A percentile compares a stretch with the other conserved stretches of the same genome.
Evolutionary conservation across 1,284 basidiomycete genomes (phyloP).

Genomic region (Cutaneotrichosporon mucoides): DNA sequence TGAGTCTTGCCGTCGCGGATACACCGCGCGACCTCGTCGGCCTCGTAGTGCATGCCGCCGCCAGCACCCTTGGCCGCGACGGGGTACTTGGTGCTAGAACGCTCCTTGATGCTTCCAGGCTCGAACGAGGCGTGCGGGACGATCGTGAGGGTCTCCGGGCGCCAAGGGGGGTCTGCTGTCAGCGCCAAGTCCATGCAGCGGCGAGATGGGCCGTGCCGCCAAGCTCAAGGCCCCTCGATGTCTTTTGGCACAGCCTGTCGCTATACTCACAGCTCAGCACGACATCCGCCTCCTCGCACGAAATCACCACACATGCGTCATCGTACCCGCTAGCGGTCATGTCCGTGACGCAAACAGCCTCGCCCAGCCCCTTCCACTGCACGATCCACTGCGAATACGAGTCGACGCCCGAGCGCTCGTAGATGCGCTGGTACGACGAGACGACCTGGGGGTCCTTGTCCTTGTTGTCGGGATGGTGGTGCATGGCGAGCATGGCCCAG

Average conservation of each 20-base stretch:
- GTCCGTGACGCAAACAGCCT: constrained; percentile 33
- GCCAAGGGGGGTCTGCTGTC: constrained; percentile 32
- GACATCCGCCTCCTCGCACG: constrained; percentile 41
- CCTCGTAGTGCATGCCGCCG: constrained; percentile 50
- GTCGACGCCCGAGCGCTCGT: constrained; percentile 73
- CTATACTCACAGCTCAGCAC: constrained; percentile 35
- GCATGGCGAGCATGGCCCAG: constrained; percentile 76
- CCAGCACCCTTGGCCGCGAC: constrained; percentile 53
- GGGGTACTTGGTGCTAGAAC: constrained; percentile 54
- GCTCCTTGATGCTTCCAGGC: constrained; percentile 45
- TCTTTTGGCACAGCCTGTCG: too few species aligned
- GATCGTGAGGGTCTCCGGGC: constrained; percentile 29
- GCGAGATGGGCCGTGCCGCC: too few species aligned
- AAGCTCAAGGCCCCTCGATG: too few species aligned
- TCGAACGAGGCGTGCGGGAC: constrained; percentile 57
- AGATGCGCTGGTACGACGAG: constrained; percentile 48
- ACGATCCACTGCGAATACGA: constrained; percentile 69
- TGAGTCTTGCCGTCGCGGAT: constrained; percentile 68
- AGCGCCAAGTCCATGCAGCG: too few species aligned
- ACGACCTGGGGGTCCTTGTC: constrained; percentile 58
- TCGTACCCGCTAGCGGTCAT: constrained; percentile 24
- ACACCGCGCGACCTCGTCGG: constrained; percentile 70
- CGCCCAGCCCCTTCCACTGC: constrained; percentile 56
- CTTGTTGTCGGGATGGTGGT: constrained; percentile 62
- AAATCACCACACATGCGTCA: constrained; percentile 30